Evolutionary conservation across 2,329 filamentous ascomycete genomes (phyloP), one percentile per base, ranked within the genome.

Genomic region (Aspergillus caelatus): DNA sequence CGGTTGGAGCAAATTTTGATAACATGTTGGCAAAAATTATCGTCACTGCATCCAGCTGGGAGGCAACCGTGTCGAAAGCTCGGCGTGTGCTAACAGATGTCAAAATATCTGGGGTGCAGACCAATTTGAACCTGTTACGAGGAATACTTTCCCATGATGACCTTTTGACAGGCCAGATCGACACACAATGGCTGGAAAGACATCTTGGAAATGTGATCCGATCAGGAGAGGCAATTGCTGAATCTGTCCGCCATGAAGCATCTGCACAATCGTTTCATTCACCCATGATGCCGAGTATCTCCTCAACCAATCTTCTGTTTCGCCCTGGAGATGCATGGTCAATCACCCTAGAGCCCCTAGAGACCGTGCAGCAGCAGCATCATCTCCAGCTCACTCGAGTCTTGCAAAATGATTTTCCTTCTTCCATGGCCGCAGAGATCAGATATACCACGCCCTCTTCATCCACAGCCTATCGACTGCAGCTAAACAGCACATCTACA

Each of bases 291-390:
- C 59, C 67, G 45, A 56, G 63, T 59, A 60, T 75, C 1, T 69
- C 76, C 23, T 57, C 73, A 56, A 74, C 79, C 2, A 82, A 75
- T 60, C 74, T 82, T 0, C 71, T 87, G 3, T 85, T 89, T 73
- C 80, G 85, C 41, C 86, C 85, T 73, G 85, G 85, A 32, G 85
- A 88, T 66, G 83, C 85, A 1, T 88, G 86, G 86, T 81, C 83
- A 0, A 76, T 88, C 34, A 77, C 77, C 1, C 76, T 88, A 1
- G 73, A 80, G 1, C 73, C 82, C 10, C 63, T 75, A 4, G 23
- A 65, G 8, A 56, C 41, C 11, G 23, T 61, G 62, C 65, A 48
- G 66, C 71, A 62, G 62, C 76, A 72, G 3, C 83, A 86, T 61
- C 86, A 89, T 66, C 73, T 89, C 6, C 79, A 82, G 61, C 74